Evolutionary conservation across 2,329 filamentous ascomycete genomes (phyloP).

Genomic region (Coleophoma cylindrospora): DNA sequence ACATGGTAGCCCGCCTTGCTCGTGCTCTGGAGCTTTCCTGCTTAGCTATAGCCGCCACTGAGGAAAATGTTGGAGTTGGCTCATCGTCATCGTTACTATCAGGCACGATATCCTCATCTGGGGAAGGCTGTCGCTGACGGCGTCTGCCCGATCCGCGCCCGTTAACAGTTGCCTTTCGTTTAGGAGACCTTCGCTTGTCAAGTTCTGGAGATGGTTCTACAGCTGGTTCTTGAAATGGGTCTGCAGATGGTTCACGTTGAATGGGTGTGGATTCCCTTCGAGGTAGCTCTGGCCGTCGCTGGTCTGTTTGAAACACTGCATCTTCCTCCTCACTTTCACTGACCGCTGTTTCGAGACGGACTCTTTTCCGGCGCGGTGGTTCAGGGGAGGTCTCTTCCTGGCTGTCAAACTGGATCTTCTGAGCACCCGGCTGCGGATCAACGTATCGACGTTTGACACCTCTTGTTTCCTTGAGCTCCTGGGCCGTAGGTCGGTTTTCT

Average conservation of each 20-base stretch:
- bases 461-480: background rate
- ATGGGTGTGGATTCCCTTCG: slow-evolving; percentile 5
- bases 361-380: slow-evolving; percentile 4
- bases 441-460: slow-evolving; percentile 8
- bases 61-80: slow-evolving; percentile 3
- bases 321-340: slow-evolving; percentile 13
- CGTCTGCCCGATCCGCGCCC: too few relatives aligned
- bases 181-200: background rate
- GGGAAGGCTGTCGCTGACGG: too few relatives aligned
- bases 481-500: slow-evolving; percentile 17
- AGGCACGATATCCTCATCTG: too few relatives aligned
- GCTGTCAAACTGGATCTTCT: slow-evolving; percentile 11
- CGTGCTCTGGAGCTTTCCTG: background rate
- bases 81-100: too few relatives aligned
- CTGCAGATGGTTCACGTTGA: slow-evolving; percentile 1
- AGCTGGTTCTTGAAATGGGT: too few relatives aligned
- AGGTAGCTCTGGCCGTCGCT: slow-evolving; percentile 13
- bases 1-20: background rate
- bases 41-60: slow-evolving; percentile 7
- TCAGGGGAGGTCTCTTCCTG: slow-evolving; percentile 7
- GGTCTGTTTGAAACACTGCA: slow-evolving; percentile 16
- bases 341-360: slow-evolving; percentile 5
- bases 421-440: slow-evolving; percentile 14
- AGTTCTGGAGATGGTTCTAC: background rate
- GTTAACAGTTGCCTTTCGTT: background rate